These are phyloP conservation scores for Cucurbita pepo DNA, from an alignment of 306 rosid genomes.

Conservation along the genomic window DNA sequence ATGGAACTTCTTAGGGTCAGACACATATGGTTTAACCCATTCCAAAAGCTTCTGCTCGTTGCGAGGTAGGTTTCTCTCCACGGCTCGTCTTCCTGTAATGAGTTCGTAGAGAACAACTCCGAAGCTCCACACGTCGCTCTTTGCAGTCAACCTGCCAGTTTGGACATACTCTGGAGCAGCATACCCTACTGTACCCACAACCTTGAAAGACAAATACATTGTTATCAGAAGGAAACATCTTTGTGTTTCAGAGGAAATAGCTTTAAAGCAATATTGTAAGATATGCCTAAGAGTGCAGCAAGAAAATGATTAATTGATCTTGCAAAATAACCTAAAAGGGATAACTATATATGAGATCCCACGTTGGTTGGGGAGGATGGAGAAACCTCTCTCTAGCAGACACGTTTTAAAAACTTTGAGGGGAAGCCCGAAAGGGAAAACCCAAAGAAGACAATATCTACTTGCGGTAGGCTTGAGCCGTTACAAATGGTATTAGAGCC, in stretches of 20 bases:
- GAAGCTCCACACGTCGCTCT: constrained; percentile 95
- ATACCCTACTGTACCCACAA: constrained; percentile 92
- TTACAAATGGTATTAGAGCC: no score
- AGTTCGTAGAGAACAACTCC: constrained; percentile 92
- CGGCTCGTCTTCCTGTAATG: constrained; percentile 86
- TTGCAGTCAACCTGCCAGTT: constrained; percentile 75
- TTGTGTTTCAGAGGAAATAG: neutral
- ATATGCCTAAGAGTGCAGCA: neutral
- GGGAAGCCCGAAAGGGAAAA: no score
- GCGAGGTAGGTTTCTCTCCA: constrained; percentile 85
- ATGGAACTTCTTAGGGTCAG: constrained; percentile 66
- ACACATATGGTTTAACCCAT: constrained; percentile 72
- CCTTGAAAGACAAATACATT: constrained; percentile 26
- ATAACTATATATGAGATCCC: no score
- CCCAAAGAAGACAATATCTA: no score
- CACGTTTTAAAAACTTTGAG: no score
- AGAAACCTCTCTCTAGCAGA: no score
- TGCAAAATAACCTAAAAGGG: neutral
- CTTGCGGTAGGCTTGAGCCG: no score
- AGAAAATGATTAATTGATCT: neutral
- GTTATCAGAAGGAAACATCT: neutral
- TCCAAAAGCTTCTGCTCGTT: constrained; percentile 89
- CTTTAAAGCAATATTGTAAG: neutral
- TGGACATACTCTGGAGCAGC: constrained; percentile 96
- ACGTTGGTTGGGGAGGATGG: no score